Evolutionary conservation across 306 rosid species (phyloP).

Genomic region (Lathyrus aphaca): DNA sequence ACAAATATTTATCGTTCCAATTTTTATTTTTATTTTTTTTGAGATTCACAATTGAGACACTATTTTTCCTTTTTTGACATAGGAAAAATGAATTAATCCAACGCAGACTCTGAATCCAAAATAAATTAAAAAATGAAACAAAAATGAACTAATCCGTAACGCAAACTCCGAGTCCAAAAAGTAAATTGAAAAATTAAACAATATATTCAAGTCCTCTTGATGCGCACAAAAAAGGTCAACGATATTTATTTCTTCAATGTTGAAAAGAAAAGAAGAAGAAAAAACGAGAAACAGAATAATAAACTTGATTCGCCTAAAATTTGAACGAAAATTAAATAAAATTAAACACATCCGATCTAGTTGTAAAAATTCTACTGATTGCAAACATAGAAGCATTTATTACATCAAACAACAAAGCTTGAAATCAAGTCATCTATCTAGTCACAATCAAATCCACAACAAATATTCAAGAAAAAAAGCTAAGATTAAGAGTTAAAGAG

Average conservation of each 20-base stretch:
- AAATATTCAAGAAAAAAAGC: too few relatives aligned
- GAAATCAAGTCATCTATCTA: not conserved
- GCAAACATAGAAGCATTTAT: not conserved
- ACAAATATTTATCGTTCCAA: too few relatives aligned
- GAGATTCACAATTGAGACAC: not conserved
- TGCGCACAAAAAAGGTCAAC: not conserved
- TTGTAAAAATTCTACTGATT: not conserved
- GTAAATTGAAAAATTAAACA: slow-evolving; percentile 29
- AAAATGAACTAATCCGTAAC: not conserved
- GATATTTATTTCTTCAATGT: not conserved
- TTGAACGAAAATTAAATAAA: not conserved
- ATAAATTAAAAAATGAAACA: too few relatives aligned
- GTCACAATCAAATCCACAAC: not conserved
- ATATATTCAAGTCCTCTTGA: not conserved
- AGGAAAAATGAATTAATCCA: not conserved
- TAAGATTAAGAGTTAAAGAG: not conserved
- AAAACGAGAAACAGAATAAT: not conserved
- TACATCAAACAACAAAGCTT: slow-evolving; percentile 19
- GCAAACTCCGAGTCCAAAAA: not conserved
- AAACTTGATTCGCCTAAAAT: not conserved
- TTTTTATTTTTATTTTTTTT: too few relatives aligned
- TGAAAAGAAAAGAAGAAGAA: not conserved
- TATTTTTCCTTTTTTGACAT: not conserved
- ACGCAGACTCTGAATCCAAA: not conserved
- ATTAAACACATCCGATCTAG: slow-evolving; percentile 6